A percentile compares a stretch with the other conserved stretches of the same genome.
Conservation (phyloP, 345 rosid species). For the Melaleuca alternifolia region DNA sequence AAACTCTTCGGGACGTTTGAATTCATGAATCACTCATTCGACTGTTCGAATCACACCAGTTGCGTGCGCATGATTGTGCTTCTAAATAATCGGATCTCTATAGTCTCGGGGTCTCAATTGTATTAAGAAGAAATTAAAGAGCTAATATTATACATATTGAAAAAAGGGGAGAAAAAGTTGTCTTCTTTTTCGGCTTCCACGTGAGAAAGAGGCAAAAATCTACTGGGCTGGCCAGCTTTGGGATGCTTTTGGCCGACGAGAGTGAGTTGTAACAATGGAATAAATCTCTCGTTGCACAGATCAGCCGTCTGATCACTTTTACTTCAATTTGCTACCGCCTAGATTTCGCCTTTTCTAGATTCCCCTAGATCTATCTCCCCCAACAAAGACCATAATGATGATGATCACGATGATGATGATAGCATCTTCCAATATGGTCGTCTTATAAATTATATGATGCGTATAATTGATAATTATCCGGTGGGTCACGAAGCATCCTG, state of each 20-base stretch:
- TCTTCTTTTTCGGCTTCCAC: not conserved
- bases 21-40: accelerated
- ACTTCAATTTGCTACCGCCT: not conserved
- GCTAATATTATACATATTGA: too few relatives aligned
- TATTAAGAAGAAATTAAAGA: not conserved
- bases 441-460: not conserved
- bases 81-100: not conserved
- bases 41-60: accelerated
- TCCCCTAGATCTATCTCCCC: not conserved
- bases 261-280: not conserved
- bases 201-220: not conserved
- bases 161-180: too few relatives aligned
- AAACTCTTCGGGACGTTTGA: not conserved
- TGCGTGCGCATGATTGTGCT: accelerated
- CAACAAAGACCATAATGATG: not conserved
- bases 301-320: not conserved
- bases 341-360: not conserved
- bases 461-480: too few relatives aligned
- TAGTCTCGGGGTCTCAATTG: not conserved
- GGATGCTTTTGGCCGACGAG: not conserved
- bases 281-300: not conserved
- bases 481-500: too few relatives aligned
- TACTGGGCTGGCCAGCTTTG: not conserved
- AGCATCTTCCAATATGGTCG: not conserved
- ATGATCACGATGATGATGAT: too few relatives aligned